phyloP scores from a whole-genome alignment of 78 protist genomes.

The Paulinella micropora region DNA sequence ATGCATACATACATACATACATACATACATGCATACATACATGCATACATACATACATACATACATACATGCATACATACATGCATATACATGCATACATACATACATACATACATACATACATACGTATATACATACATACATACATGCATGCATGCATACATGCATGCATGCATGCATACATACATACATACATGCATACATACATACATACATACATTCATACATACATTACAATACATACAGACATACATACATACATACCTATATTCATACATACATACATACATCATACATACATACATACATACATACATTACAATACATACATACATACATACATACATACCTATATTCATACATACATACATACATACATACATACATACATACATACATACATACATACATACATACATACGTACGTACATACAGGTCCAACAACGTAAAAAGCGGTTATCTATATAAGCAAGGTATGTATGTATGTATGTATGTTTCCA shows the following conservation, averaged over 20 bases:
- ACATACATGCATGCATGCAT: neutral
- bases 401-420: neutral
- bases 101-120: neutral
- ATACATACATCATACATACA: too few species aligned
- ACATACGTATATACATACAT: neutral
- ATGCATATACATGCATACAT: neutral
- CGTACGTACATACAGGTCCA: neutral
- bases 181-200: neutral
- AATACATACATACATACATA: neutral
- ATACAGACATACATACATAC: neutral
- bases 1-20: neutral
- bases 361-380: neutral
- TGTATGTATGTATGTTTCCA: too few species aligned
- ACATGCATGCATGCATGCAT: neutral
- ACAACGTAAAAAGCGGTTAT: too few species aligned
- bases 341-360: neutral
- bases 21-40: neutral
- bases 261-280: neutral
- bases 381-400: neutral
- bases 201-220: neutral
- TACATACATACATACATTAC: too few species aligned
- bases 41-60: neutral
- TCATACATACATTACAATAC: neutral
- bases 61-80: neutral
- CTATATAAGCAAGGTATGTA: too few species aligned